Evolutionary conservation across 768 basidiomycete species (phyloP).

Genomic region (Agaricus sinodeliciosus): DNA sequence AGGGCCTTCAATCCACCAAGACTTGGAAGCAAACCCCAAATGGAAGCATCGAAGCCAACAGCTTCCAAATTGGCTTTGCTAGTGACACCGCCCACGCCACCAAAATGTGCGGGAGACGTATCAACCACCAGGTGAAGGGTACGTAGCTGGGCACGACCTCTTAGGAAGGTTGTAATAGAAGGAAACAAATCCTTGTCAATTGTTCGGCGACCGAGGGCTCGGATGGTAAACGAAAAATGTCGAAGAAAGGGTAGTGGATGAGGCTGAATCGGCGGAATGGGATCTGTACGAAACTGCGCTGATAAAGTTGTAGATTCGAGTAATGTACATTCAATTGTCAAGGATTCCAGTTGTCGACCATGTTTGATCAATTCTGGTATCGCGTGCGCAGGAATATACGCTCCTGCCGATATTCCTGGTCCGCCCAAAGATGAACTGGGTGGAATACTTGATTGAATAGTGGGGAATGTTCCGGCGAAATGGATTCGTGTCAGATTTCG

Average conservation of each 20-base stretch:
- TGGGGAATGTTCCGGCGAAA: conserved; percentile 51
- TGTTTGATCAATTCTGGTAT: conserved; percentile 54
- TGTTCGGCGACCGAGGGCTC: conserved; percentile 34
- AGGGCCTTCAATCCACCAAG: conserved; percentile 46
- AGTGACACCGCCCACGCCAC: conserved; percentile 65
- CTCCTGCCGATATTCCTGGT: background rate
- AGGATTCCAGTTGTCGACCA: conserved; percentile 57
- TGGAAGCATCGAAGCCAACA: conserved; percentile 61
- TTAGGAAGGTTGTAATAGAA: conserved; percentile 59
- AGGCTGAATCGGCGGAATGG: conserved; percentile 7
- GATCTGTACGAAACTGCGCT: conserved; percentile 30
- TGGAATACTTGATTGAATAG: conserved; percentile 13
- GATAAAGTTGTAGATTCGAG: conserved; percentile 46
- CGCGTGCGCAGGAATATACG: conserved; percentile 28
- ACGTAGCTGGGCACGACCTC: conserved; percentile 44
- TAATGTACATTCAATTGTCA: conserved; percentile 44
- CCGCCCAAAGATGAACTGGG: conserved; percentile 20
- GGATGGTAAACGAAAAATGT: conserved; percentile 53
- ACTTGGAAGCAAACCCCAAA: conserved; percentile 66
- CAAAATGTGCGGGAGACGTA: conserved; percentile 42
- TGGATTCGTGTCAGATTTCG: conserved; percentile 60
- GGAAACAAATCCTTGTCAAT: conserved; percentile 61
- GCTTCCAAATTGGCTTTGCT: conserved; percentile 42
- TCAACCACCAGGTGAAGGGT: conserved; percentile 48
- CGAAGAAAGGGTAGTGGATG: conserved; percentile 44